Percentiles rank a stretch among this genome's conserved stretches.
These are phyloP conservation scores for Bacterosira constricta DNA, from an alignment of 108 stramenopile genomes.

Conservation along the genomic window DNA sequence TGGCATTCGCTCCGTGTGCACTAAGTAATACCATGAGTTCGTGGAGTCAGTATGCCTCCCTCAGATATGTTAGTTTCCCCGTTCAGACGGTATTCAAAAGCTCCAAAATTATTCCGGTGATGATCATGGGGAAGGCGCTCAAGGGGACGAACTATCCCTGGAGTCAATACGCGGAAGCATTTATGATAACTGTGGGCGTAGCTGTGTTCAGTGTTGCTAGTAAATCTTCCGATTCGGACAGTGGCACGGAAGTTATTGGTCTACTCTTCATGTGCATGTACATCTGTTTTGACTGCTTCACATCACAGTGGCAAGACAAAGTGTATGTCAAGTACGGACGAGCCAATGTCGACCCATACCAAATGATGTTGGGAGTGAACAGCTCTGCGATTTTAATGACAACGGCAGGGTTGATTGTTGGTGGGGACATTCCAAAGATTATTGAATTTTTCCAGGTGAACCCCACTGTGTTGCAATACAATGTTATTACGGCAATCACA, in stretches of 20 bases:
- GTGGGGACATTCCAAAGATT: slow-evolving; percentile 92
- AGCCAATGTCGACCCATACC: slow-evolving; percentile 90
- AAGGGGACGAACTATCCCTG: slow-evolving; percentile 90
- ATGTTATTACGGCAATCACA: slow-evolving; percentile 94
- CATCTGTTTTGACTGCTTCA: slow-evolving; percentile 97
- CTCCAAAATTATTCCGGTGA: slow-evolving; percentile 99
- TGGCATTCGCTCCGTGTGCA: slow-evolving; percentile 94
- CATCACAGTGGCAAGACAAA: slow-evolving; percentile 97
- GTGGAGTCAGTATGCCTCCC: slow-evolving; percentile 97
- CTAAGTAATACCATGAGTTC: slow-evolving; percentile 95
- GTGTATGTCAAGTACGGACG: slow-evolving; percentile 94
- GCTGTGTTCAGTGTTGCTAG: slow-evolving; percentile 86
- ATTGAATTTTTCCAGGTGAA: slow-evolving; percentile 90
- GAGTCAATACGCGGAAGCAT: slow-evolving; percentile 90
- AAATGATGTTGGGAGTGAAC: slow-evolving; percentile 99
- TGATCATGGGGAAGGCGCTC: slow-evolving; percentile 96
- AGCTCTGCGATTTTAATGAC: slow-evolving; percentile 94
- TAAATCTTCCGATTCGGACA: slow-evolving; percentile 60
- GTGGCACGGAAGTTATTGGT: slow-evolving; percentile 83
- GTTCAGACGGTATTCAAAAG: slow-evolving; percentile 97
- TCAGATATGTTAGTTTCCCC: slow-evolving; percentile 97
- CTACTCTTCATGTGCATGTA: slow-evolving; percentile 92
- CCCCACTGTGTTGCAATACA: slow-evolving; percentile 85
- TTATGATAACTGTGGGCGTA: slow-evolving; percentile 93
- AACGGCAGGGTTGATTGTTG: slow-evolving; percentile 82